Evolutionary conservation across 257 asterid genomes (phyloP).

Genomic region (Plectranthus barbatus): DNA sequence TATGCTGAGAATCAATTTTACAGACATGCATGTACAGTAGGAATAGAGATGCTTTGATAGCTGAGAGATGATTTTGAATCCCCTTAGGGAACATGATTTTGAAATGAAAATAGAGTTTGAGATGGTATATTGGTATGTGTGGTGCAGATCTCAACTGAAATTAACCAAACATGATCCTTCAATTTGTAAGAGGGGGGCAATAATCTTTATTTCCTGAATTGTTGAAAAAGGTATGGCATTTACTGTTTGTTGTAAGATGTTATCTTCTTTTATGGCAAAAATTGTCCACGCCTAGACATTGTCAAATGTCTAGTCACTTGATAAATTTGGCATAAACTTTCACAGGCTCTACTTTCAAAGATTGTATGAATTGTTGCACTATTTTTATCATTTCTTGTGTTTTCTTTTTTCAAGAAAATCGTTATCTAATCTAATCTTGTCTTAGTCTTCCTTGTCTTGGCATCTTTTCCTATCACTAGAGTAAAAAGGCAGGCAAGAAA

Average conservation of each 20-base stretch:
- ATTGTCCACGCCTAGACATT: slow-evolving; percentile 12
- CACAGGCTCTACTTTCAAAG: slow-evolving; percentile 14
- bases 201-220: not conserved
- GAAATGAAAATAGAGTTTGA: slow-evolving; percentile 1
- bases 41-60: not conserved
- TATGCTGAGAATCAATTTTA: not conserved
- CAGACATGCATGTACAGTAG: no score
- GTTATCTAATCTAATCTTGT: slow-evolving; percentile 11
- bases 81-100: not conserved
- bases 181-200: not conserved
- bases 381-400: slow-evolving; percentile 5
- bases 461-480: slow-evolving; percentile 10
- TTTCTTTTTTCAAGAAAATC: not conserved
- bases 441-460: slow-evolving; percentile 16
- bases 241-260: slow-evolving; percentile 4
- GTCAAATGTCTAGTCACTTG: slow-evolving; percentile 22
- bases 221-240: slow-evolving; percentile 7
- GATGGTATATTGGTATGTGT: not conserved
- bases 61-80: not conserved
- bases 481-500: not conserved
- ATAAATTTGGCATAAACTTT: slow-evolving; percentile 13
- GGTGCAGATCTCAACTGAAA: not conserved
- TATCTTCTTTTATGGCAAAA: slow-evolving; percentile 10
- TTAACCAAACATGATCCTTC: not conserved
- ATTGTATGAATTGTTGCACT: not conserved